Evolutionary conservation across 2,329 filamentous ascomycete genomes (phyloP).

Genomic region (Alternaria dauci): DNA sequence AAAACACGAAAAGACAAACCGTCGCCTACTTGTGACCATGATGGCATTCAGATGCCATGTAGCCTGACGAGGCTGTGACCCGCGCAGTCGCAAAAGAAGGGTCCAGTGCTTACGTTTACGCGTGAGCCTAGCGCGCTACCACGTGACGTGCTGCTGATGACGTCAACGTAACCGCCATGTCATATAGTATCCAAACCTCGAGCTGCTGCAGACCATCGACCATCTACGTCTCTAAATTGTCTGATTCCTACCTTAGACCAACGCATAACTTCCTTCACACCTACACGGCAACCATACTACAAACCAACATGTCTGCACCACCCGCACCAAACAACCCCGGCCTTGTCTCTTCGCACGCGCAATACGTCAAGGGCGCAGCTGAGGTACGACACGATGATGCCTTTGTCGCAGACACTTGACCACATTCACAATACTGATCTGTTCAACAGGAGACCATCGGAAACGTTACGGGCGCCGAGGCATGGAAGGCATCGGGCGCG

Average conservation of each 20-base stretch:
- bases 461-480: conserved; percentile 66
- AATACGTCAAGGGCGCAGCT: conserved; percentile 73
- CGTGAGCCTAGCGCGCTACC: conserved; percentile 10
- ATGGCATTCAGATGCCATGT: too few species aligned
- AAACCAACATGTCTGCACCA: conserved; percentile 30
- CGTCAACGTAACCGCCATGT: conserved; percentile 11
- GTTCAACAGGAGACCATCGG: conserved; percentile 64
- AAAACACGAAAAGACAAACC: too few species aligned
- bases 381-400: conserved; percentile 59
- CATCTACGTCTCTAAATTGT: not conserved
- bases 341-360: conserved; percentile 69
- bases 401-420: not conserved
- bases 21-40: too few species aligned
- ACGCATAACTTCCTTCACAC: not conserved
- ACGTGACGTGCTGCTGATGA: conserved; percentile 17
- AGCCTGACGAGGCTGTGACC: not conserved
- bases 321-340: conserved; percentile 58
- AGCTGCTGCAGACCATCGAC: not conserved
- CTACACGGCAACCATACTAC: not conserved
- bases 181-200: conserved; percentile 9
- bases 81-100: not conserved
- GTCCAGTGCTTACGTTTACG: conserved; percentile 7
- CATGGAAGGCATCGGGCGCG: conserved; percentile 71
- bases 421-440: not conserved
- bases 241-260: not conserved